These are phyloP conservation scores for Dendrobium huoshanense DNA, from an alignment of 106 monocot species.

Conservation along the genomic window DNA sequence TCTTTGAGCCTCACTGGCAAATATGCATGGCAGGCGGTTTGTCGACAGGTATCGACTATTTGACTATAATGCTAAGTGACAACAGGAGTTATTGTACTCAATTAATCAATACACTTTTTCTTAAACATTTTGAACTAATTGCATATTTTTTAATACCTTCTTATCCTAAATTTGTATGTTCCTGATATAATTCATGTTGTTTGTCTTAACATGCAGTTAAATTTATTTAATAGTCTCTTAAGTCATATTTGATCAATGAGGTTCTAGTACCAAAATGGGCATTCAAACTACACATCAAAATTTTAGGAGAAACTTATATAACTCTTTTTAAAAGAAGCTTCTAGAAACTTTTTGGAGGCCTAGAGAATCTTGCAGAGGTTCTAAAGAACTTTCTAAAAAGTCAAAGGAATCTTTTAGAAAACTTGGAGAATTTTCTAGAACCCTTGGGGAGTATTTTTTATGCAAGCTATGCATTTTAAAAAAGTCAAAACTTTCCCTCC, in stretches of 20 bases:
- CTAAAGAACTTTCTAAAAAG: not conserved
- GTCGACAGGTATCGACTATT: constrained; percentile 64
- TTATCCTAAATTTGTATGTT: not conserved
- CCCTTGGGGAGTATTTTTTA: not conserved
- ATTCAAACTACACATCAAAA: not conserved
- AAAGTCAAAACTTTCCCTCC: not conserved
- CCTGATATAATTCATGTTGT: not conserved
- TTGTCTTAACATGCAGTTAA: not conserved
- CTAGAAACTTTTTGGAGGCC: not conserved
- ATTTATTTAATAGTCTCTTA: not conserved
- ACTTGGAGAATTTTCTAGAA: not conserved
- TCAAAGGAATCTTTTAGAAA: not conserved
- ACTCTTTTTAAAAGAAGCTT: not conserved
- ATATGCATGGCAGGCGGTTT: constrained; percentile 94
- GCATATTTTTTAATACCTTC: not conserved
- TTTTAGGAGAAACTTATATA: not conserved
- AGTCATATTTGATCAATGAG: not conserved
- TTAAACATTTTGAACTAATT: not conserved
- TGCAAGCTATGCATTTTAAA: not conserved
- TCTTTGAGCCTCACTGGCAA: constrained; percentile 99
- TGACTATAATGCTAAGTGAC: not conserved
- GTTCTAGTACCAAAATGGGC: not conserved
- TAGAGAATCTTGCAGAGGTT: not conserved
- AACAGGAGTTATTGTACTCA: not conserved
- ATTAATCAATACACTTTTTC: not conserved